phyloP scores from a whole-genome alignment of 768 basidiomycete species.

The Podaxis sp. region DNA sequence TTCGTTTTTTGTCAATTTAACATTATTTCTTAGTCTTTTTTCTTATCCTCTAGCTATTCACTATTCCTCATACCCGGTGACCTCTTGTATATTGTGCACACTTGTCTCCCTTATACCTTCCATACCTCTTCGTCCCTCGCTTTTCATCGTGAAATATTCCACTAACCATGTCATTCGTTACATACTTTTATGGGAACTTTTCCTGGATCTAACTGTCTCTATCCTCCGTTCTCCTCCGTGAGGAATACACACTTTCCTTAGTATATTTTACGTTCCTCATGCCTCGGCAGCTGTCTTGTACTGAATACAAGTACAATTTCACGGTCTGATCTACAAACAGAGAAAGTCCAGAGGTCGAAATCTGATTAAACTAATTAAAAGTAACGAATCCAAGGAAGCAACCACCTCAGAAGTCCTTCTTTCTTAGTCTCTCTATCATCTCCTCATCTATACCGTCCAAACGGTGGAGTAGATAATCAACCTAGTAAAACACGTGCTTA shows the following conservation, averaged over 20 bases:
- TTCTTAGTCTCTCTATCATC: constrained; percentile 67
- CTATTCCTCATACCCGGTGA: constrained; percentile 14
- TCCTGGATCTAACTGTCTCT: constrained; percentile 8
- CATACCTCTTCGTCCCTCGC: constrained; percentile 8
- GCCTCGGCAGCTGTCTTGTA: not conserved
- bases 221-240: not conserved
- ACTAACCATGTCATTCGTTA: constrained; percentile 15
- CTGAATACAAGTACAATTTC: not conserved
- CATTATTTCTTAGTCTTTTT: constrained; percentile 23
- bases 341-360: not conserved
- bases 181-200: constrained; percentile 11
- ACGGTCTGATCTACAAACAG: not conserved
- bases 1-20: constrained; percentile 23
- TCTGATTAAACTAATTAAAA: not conserved
- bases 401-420: constrained; percentile 18
- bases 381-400: not conserved
- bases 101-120: constrained; percentile 22
- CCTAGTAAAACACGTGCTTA: constrained; percentile 43
- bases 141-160: not conserved
- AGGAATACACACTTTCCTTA: not conserved
- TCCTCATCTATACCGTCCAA: constrained; percentile 82
- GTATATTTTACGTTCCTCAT: not conserved
- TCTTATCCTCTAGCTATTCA: constrained; percentile 19
- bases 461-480: constrained; percentile 91
- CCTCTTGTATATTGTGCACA: constrained; percentile 17